Evolutionary conservation across 257 asterid genomes (phyloP).

Genomic region (Nicotiana otophora): DNA sequence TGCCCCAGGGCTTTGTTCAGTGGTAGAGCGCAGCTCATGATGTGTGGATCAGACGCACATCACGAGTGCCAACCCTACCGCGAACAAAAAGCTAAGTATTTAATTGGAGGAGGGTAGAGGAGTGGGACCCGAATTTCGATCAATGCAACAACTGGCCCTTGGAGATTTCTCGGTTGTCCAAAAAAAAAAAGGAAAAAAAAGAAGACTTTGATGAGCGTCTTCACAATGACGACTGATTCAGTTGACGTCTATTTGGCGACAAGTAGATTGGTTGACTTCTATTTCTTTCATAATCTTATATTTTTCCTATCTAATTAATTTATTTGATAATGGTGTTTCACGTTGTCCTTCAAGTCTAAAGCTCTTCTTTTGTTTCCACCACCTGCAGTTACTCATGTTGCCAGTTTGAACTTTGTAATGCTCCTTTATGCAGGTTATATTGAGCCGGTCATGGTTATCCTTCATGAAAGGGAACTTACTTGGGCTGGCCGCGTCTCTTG

Average conservation of each 20-base stretch:
- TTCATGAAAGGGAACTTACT: constrained; percentile 90
- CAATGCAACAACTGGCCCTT: neutral
- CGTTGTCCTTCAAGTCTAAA: neutral
- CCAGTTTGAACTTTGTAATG: constrained; percentile 9
- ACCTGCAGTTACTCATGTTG: neutral
- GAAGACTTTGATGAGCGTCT: neutral
- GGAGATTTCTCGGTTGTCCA: neutral
- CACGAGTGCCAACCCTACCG: neutral
- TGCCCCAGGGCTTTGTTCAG: neutral
- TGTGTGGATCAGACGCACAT: neutral
- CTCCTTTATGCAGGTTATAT: constrained; percentile 64
- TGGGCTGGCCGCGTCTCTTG: constrained; percentile 97
- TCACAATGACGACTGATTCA: neutral
- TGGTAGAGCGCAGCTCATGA: neutral
- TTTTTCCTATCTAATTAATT: neutral
- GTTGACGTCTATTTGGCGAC: neutral
- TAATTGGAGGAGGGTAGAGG: neutral
- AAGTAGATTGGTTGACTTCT: neutral
- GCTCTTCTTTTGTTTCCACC: neutral
- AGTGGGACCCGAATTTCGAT: neutral
- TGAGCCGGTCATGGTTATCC: constrained; percentile 96
- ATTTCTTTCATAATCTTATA: neutral
- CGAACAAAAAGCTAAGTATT: neutral
- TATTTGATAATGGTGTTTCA: neutral
- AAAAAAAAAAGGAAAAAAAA: too few relatives aligned